Evolutionary conservation across 2,329 filamentous ascomycete species (phyloP).

Genomic region (Apiospora malaysiana): DNA sequence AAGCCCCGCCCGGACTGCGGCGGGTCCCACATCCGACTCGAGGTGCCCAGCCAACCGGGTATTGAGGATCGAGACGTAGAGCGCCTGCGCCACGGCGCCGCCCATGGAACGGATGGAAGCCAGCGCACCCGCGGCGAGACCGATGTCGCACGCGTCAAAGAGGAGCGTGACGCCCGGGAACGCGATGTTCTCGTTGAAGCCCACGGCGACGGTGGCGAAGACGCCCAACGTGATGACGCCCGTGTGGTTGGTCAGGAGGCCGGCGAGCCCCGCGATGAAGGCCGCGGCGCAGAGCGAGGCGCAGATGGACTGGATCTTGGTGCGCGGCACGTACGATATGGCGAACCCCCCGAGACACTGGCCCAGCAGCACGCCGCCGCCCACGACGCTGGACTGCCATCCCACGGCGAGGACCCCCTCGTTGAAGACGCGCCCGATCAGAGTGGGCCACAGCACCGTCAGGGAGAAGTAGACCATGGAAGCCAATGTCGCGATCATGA

Average conservation of each 20-base stretch:
- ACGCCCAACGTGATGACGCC: slow-evolving; percentile 42
- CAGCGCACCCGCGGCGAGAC: slow-evolving; percentile 50
- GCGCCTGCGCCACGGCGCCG: slow-evolving; percentile 44
- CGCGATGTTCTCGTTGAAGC: slow-evolving; percentile 48
- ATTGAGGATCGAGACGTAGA: slow-evolving; percentile 45
- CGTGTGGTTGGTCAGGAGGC: slow-evolving; percentile 37
- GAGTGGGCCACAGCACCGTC: slow-evolving; percentile 50
- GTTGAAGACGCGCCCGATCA: slow-evolving; percentile 49
- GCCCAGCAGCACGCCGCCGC: slow-evolving; percentile 48
- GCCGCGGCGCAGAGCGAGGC: slow-evolving; percentile 39
- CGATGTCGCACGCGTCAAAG: slow-evolving; percentile 53
- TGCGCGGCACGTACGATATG: slow-evolving; percentile 44
- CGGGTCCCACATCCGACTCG: slow-evolving; percentile 41
- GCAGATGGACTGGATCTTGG: slow-evolving; percentile 43
- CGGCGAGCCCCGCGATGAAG: slow-evolving; percentile 41
- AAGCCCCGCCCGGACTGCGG: slow-evolving; percentile 44
- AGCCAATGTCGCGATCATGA: slow-evolving; percentile 46
- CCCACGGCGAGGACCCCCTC: slow-evolving; percentile 45
- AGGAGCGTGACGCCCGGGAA: slow-evolving; percentile 51
- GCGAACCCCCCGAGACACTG: slow-evolving; percentile 44
- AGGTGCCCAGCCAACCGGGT: slow-evolving; percentile 44
- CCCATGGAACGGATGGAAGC: slow-evolving; percentile 51
- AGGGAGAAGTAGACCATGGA: slow-evolving; percentile 53
- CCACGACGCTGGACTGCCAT: slow-evolving; percentile 48
- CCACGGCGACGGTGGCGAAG: slow-evolving; percentile 39